Evolutionary conservation across 164 flowering plant species (phyloP).

Genomic region (Kingdonia uniflora): DNA sequence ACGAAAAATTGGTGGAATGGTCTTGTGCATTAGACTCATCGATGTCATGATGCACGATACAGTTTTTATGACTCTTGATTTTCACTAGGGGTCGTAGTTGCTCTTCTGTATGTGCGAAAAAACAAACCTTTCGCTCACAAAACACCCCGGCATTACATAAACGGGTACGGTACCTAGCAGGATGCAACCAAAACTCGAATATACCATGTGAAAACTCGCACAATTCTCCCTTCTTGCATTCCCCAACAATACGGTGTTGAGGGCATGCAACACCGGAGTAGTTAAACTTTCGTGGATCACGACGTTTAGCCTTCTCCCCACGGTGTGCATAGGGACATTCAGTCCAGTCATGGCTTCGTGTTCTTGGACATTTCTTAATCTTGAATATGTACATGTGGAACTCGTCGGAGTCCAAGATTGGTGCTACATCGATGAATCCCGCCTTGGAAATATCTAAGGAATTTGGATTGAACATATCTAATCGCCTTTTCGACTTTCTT

Average conservation of each 20-base stretch:
- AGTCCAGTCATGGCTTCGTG: slow-evolving; percentile 48
- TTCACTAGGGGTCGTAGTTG: slow-evolving; percentile 28
- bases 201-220: slow-evolving; percentile 54
- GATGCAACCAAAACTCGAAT: slow-evolving; percentile 67
- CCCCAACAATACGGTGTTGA: slow-evolving; percentile 21
- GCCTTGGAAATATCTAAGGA: too few species aligned
- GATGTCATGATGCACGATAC: too few species aligned
- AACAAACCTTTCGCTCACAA: slow-evolving; percentile 52
- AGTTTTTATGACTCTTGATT: too few species aligned
- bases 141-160: slow-evolving; percentile 35
- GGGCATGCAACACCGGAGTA: slow-evolving; percentile 35
- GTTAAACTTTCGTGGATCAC: slow-evolving; percentile 30
- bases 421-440: too few species aligned
- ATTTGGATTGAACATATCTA: too few species aligned
- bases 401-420: slow-evolving; percentile 19
- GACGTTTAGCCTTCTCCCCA: slow-evolving; percentile 45
- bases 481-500: too few species aligned
- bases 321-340: slow-evolving; percentile 48
- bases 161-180: slow-evolving; percentile 44
- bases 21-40: too few species aligned
- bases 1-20: too few species aligned
- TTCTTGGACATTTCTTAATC: slow-evolving; percentile 27
- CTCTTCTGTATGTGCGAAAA: slow-evolving; percentile 50
- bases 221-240: slow-evolving; percentile 28
- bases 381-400: slow-evolving; percentile 49